Percentiles rank a stretch among this genome's conserved stretches.
These are phyloP conservation scores for Echeveria elegans DNA, from an alignment of 164 flowering plant species.

Conservation along the genomic window DNA sequence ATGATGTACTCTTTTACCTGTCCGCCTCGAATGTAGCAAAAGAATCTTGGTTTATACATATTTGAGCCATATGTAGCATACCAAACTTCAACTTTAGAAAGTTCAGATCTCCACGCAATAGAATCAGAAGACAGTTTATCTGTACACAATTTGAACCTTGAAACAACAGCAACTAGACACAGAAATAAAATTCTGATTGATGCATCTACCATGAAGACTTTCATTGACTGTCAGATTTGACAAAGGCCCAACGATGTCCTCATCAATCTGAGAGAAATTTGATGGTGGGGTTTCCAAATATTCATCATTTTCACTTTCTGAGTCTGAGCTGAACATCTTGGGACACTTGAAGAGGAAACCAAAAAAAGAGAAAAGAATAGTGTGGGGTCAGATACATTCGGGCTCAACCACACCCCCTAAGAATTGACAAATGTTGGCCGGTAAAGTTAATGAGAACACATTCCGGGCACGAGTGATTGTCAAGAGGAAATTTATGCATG, in stretches of 20 bases:
- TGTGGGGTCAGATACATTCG: not conserved
- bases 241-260: constrained; percentile 40
- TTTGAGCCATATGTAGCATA: constrained; percentile 91
- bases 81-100: constrained; percentile 65
- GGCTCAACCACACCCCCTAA: not conserved
- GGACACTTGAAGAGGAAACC: constrained; percentile 15
- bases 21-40: constrained; percentile 90
- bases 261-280: constrained; percentile 20
- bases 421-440: not conserved
- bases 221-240: constrained; percentile 37
- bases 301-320: constrained; percentile 46
- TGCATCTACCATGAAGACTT: constrained; percentile 28
- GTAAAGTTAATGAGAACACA: not conserved
- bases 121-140: constrained; percentile 26
- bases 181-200: not conserved
- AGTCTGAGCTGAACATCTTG: constrained; percentile 49
- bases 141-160: constrained; percentile 14
- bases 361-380: not conserved
- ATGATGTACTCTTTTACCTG: constrained; percentile 38
- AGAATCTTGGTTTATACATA: constrained; percentile 71
- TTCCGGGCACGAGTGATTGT: not conserved
- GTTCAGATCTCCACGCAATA: constrained; percentile 53
- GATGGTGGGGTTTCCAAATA: constrained; percentile 12
- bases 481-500: not conserved
- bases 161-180: constrained; percentile 7